phyloP scores from a whole-genome alignment of 768 basidiomycete genomes.

The Boletus vermiculosoides region DNA sequence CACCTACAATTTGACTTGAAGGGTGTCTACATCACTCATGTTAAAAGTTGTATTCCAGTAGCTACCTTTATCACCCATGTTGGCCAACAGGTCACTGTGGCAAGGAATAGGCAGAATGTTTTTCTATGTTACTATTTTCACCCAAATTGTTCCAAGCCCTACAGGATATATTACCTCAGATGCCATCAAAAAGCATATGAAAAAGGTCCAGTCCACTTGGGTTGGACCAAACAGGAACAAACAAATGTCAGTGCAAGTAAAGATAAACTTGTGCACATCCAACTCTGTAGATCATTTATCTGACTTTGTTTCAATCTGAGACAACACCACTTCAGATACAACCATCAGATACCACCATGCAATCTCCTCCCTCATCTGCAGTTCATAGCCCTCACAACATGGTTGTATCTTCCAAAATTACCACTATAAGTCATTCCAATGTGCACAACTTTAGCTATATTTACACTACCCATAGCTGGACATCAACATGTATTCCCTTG shows the following conservation, averaged over 20 bases:
- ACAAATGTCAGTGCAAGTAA: background rate
- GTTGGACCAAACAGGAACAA: background rate
- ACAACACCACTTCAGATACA: no score
- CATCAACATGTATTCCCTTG: no score
- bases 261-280: background rate
- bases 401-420: background rate
- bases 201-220: background rate
- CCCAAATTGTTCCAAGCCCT: background rate
- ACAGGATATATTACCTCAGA: background rate
- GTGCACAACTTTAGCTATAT: background rate
- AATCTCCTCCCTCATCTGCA: no score
- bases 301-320: no score
- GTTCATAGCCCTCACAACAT: background rate
- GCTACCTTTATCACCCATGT: background rate
- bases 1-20: background rate
- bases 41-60: background rate
- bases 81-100: background rate
- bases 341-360: no score
- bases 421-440: background rate
- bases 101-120: background rate
- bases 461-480: background rate
- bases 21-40: background rate
- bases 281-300: no score
- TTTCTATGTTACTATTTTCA: background rate
- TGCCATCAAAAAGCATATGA: background rate